These are phyloP conservation scores for Piloderma croceum DNA, from an alignment of 768 basidiomycete genomes.

Conservation along the genomic window DNA sequence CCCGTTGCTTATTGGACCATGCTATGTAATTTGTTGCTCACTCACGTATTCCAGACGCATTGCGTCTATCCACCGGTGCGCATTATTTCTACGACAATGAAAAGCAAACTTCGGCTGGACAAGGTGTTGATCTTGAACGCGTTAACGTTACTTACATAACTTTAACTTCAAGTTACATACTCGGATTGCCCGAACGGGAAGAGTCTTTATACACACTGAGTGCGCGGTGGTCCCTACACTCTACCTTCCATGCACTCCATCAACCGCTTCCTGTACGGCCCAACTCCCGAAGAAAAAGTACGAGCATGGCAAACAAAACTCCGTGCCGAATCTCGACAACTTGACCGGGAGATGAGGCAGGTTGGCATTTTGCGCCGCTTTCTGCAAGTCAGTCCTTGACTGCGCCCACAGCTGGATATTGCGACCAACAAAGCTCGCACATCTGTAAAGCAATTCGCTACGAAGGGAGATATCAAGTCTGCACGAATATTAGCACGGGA, in stretches of 20 bases:
- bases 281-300: slow-evolving; percentile 91
- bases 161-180: no score
- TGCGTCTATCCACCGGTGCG: no score
- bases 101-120: no score
- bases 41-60: no score
- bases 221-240: neutral
- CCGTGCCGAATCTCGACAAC: slow-evolving; percentile 68
- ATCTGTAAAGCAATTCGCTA: slow-evolving; percentile 83
- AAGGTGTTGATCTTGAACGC: no score
- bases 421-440: slow-evolving; percentile 76
- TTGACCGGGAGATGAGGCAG: slow-evolving; percentile 96
- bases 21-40: no score
- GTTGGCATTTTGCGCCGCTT: slow-evolving; percentile 40
- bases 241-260: slow-evolving; percentile 65
- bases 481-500: slow-evolving; percentile 90
- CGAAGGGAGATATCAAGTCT: slow-evolving; percentile 87
- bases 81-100: no score
- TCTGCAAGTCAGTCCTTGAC: slow-evolving; percentile 10
- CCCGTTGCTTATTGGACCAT: no score
- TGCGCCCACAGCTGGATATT: slow-evolving; percentile 57
- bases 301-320: slow-evolving; percentile 88
- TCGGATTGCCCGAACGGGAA: no score
- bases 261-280: slow-evolving; percentile 93
- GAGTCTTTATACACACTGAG: slow-evolving; percentile 1
- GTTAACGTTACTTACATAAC: no score